Evolutionary conservation across 345 rosid species (phyloP), one percentile per base, ranked within the genome.

Genomic region (Linum trigynum): DNA sequence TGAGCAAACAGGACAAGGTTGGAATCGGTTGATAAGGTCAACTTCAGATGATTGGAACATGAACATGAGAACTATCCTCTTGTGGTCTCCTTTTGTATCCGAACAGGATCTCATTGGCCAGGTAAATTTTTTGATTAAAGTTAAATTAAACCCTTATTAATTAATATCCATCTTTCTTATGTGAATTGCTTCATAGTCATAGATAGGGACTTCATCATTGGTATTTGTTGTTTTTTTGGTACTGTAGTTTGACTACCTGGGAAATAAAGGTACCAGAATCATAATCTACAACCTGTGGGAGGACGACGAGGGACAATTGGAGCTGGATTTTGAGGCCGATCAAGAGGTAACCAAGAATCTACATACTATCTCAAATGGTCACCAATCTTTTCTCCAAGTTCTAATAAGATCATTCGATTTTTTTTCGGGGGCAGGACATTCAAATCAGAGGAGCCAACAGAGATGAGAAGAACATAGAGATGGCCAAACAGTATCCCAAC

Each of bases 231-330:
- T 17, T 48, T 45, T 3, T 67, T 15, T 64, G 36, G 38, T 50
- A 56, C 16, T 72, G 63, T 74, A 90, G 97, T 84, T 90, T 75
- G 38, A 78, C 69, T 60, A 11, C 36, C 42, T 83, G 55, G 57
- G 67, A 65, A 69, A 76, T 59, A 85, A 83, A 67, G 91, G 95
- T 5, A 86, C 95, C 3, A 79, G 83, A 37, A 78, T 90, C 16
- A 77, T 88, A 50, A 78, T 86, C 37, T 86, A 88, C 68, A 90
- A 90, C 69, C 83, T 90, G 55, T 90, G 91, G 95, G 92, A 88
- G 53, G 95, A 84, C 37, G 97, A 88, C 17, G 86, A 83, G 58
- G 83, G 83, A 39, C 39, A 71, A 36, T 61, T 82, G 71, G 97
- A 90, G 61, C 84, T 90, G 16, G 91, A 90, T 75, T 90, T 90